A percentile compares a stretch with the other conserved stretches of the same genome.
phyloP scores from a whole-genome alignment of 192 early-diverging fungal species.

The Umbelopsis sp. region DNA sequence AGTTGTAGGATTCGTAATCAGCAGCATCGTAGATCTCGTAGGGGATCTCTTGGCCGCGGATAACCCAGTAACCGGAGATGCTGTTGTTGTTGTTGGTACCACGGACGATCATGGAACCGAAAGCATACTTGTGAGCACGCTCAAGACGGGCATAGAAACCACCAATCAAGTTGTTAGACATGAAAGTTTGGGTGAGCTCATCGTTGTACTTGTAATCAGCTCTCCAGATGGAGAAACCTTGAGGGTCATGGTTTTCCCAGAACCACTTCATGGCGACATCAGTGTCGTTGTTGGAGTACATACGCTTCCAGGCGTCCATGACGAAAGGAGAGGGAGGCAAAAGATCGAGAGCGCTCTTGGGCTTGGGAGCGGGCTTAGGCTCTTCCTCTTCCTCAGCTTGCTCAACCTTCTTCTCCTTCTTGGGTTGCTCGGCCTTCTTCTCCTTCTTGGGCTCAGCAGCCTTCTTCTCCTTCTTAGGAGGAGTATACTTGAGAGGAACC shows the following conservation, averaged over 20 bases:
- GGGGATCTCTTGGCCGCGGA: constrained; percentile 85
- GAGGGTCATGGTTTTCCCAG: constrained; percentile 87
- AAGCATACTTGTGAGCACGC: constrained; percentile 92
- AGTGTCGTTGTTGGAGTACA: constrained; percentile 97
- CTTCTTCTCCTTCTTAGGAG: constrained; percentile 69
- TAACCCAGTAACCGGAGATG: constrained; percentile 94
- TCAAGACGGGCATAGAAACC: constrained; percentile 94
- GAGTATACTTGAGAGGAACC: constrained; percentile 54
- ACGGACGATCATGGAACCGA: constrained; percentile 81
- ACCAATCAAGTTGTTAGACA: constrained; percentile 93
- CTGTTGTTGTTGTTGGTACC: constrained; percentile 86
- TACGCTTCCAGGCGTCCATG: constrained; percentile 94
- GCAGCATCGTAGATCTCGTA: constrained; percentile 75
- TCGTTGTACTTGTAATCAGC: constrained; percentile 96
- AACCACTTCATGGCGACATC: constrained; percentile 90
- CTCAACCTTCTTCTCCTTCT: constrained; percentile 56
- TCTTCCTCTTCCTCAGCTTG: constrained; percentile 63
- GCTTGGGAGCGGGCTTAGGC: constrained; percentile 79
- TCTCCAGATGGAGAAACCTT: constrained; percentile 91
- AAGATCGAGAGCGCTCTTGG: constrained; percentile 88
- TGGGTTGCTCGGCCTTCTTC: constrained; percentile 64
- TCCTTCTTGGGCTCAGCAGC: constrained; percentile 46
- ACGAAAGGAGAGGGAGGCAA: constrained; percentile 82
- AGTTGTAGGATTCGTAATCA: constrained; percentile 89
- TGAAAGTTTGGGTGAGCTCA: constrained; percentile 86